phyloP scores from a whole-genome alignment of 805 yeast genomes.

The Saturnispora quitensis region DNA sequence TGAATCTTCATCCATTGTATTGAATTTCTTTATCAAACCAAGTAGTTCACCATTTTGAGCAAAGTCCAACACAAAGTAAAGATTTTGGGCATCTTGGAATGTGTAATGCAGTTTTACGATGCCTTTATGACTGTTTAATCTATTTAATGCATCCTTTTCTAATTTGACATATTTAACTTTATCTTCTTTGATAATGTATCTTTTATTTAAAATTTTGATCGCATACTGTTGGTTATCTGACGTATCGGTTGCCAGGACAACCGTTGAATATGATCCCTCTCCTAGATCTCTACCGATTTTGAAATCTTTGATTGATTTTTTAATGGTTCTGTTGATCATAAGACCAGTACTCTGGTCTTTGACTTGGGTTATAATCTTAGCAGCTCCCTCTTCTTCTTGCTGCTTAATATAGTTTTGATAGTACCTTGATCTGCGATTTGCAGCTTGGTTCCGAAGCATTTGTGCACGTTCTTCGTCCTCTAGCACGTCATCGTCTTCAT shows the following conservation, averaged over 20 bases:
- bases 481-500: constrained; percentile 1
- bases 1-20: constrained; percentile 63
- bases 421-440: background rate
- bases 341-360: constrained; percentile 38
- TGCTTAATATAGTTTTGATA: background rate
- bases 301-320: constrained; percentile 66
- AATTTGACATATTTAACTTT: constrained; percentile 79
- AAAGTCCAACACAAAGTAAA: constrained; percentile 69
- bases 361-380: constrained; percentile 39
- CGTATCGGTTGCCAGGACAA: constrained; percentile 72
- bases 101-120: constrained; percentile 65
- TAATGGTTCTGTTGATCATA: constrained; percentile 40
- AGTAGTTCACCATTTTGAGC: constrained; percentile 75
- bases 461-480: background rate
- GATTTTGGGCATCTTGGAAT: constrained; percentile 65
- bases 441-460: background rate
- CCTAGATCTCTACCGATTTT: constrained; percentile 83
- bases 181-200: constrained; percentile 71
- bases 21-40: constrained; percentile 55
- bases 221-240: constrained; percentile 60
- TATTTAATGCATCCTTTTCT: constrained; percentile 70
- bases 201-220: constrained; percentile 64
- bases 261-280: constrained; percentile 95
- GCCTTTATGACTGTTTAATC: constrained; percentile 48
- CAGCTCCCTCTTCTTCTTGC: constrained; percentile 46